Evolutionary conservation across 768 basidiomycete species (phyloP).

Genomic region (Sutorius australiensis): DNA sequence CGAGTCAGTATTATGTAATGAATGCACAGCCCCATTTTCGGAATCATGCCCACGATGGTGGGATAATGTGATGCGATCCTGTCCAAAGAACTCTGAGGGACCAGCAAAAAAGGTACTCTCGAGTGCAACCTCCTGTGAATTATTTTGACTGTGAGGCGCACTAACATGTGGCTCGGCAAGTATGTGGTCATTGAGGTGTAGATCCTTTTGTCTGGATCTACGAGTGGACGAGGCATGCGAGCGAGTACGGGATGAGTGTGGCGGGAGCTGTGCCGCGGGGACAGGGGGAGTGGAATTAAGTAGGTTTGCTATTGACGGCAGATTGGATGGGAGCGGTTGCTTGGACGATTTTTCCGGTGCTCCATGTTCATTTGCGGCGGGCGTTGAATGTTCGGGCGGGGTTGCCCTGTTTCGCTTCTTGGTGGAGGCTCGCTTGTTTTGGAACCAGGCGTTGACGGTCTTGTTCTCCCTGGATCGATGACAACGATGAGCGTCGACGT

Average conservation of each 20-base stretch:
- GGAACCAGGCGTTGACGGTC: slow-evolving; percentile 84
- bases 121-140: slow-evolving; percentile 17
- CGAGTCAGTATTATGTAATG: slow-evolving; percentile 40
- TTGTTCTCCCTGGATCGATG: slow-evolving; percentile 63
- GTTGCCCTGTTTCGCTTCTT: slow-evolving; percentile 62
- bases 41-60: slow-evolving; percentile 32
- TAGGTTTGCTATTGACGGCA: slow-evolving; percentile 38
- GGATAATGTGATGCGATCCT: slow-evolving; percentile 32
- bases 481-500: slow-evolving; percentile 10
- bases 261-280: slow-evolving; percentile 18
- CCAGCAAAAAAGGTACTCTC: slow-evolving; percentile 33
- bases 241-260: slow-evolving; percentile 24
- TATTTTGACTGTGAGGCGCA: slow-evolving; percentile 4
- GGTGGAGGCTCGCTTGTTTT: slow-evolving; percentile 79
- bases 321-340: slow-evolving; percentile 27
- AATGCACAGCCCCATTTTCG: slow-evolving; percentile 22
- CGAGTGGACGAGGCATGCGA: slow-evolving; percentile 25
- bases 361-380: slow-evolving; percentile 26
- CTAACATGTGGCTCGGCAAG: slow-evolving; percentile 20
- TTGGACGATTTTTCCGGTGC: slow-evolving; percentile 23
- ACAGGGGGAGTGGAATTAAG: slow-evolving; percentile 35
- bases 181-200: slow-evolving; percentile 27
- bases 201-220: slow-evolving; percentile 31
- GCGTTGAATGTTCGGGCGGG: slow-evolving; percentile 28
- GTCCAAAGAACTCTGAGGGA: slow-evolving; percentile 28